phyloP scores from a whole-genome alignment of 2,329 filamentous ascomycete genomes.

The Leptoxyphium fumago region DNA sequence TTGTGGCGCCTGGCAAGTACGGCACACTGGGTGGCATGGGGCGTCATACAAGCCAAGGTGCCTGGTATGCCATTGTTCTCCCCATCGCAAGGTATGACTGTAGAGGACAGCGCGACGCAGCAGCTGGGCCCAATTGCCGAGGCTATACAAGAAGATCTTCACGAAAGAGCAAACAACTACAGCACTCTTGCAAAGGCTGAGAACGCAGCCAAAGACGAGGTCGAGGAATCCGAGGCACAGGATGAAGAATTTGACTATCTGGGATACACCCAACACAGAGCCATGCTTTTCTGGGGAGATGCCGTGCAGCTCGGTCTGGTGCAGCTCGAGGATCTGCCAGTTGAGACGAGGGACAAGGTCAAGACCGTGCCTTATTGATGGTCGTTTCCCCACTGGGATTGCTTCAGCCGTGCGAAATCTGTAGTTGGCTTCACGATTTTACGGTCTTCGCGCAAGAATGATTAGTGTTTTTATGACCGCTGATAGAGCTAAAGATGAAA shows the following conservation, averaged over 20 bases:
- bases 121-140: conserved; percentile 7
- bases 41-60: conserved; percentile 84
- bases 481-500: no score
- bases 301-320: conserved; percentile 63
- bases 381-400: not conserved
- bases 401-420: no score
- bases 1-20: conserved; percentile 82
- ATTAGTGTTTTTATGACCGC: no score
- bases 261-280: conserved; percentile 76
- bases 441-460: no score
- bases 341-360: conserved; percentile 45
- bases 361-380: conserved; percentile 53
- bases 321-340: conserved; percentile 59
- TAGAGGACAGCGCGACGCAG: conserved; percentile 11
- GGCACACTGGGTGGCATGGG: conserved; percentile 89
- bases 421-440: no score
- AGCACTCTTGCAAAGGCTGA: conserved; percentile 6
- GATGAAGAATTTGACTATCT: conserved; percentile 86
- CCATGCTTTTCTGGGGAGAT: conserved; percentile 91
- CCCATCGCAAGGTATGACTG: not conserved
- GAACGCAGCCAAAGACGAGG: conserved; percentile 9
- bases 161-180: conserved; percentile 14
- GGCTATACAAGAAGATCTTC: conserved; percentile 11
- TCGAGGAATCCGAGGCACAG: conserved; percentile 35
- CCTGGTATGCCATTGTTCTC: conserved; percentile 48